Evolutionary conservation across 2,329 filamentous ascomycete species (phyloP), one percentile per base, ranked within the genome.

Genomic region (Cercospora nicotianae): DNA sequence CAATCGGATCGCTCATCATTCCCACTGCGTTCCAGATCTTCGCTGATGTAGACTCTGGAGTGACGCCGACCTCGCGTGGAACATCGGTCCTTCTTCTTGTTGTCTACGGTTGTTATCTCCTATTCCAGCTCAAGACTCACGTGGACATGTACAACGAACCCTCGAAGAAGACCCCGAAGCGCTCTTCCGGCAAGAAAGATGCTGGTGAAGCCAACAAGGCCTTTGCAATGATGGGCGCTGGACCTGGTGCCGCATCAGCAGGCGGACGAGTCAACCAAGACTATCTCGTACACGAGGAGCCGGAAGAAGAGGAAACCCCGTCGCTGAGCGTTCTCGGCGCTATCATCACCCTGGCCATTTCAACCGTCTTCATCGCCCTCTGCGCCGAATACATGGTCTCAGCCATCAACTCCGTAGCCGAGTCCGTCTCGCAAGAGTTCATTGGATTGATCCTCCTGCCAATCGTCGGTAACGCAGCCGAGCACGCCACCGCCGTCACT

Each of bases 81-180:
- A 92, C 90, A 1, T 83, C 91, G 0, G 82, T 97, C 69, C 93
- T 97, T 69, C 85, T 97, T 4, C 85, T 98, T 1, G 77, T 96
- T 58, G 90, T 96, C 9, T 98, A 97, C 78, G 88, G 80, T 60
- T 90, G 87, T 66, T 97, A 96, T 76, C 88, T 98, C 1, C 86
- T 92, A 79, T 97, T 97, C 84, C 94, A 97, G 80, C 88, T 98
- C 67, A 92, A 93, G 78, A 94, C 94, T 0, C 94, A 97, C 79
- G 85, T 86, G 26, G 83, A 83, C 8, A 89, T 96, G 77, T 97
- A 96, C 83, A 92, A 91, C 77, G 88, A 88, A 63, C 88, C 91
- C 36, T 91, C 90, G 72, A 85, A 91, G 73, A 97, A 97, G 79
- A 90, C 91, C 0, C 87, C 89, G 2, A 92, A 87, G 75, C 80